Conservation (phyloP, 495 filamentous ascomycete genomes). For the Aspergillus sparsus region DNA sequence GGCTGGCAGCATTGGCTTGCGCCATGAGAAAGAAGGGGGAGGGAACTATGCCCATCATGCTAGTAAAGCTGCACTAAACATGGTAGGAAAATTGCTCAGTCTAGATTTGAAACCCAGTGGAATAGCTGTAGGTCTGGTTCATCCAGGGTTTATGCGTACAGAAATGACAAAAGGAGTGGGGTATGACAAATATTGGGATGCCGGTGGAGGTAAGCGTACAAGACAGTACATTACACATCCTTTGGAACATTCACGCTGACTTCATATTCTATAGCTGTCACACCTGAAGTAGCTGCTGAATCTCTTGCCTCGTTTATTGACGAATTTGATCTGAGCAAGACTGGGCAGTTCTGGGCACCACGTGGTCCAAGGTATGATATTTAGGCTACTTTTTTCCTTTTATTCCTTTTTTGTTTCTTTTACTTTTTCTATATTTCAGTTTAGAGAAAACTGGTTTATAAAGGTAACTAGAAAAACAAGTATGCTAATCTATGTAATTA, state of each 20-base stretch:
- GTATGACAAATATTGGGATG: constrained; percentile 71
- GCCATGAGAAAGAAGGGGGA: constrained; percentile 66
- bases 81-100: constrained; percentile 70
- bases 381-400: not conserved
- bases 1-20: constrained; percentile 65
- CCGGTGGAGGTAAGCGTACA: constrained; percentile 55
- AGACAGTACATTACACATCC: not conserved
- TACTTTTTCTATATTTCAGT: constrained; percentile 58
- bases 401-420: not conserved
- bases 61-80: constrained; percentile 71
- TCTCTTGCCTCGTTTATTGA: constrained; percentile 63
- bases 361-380: constrained; percentile 59
- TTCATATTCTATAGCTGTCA: constrained; percentile 52
- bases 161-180: constrained; percentile 71
- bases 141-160: constrained; percentile 76
- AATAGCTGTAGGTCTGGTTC: constrained; percentile 65
- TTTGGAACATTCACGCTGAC: constrained; percentile 5
- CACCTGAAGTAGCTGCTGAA: constrained; percentile 64
- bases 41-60: constrained; percentile 76
- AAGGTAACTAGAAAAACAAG: not conserved
- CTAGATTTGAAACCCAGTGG: constrained; percentile 65
- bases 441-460: too few relatives aligned
- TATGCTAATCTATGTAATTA: constrained; percentile 17
- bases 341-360: constrained; percentile 72
- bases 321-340: constrained; percentile 61